Percentiles rank a stretch among this genome's conserved stretches.
Evolutionary conservation across 1,139 yeast genomes (phyloP).

Genomic region (Hemisphaericaspora subhashii): DNA sequence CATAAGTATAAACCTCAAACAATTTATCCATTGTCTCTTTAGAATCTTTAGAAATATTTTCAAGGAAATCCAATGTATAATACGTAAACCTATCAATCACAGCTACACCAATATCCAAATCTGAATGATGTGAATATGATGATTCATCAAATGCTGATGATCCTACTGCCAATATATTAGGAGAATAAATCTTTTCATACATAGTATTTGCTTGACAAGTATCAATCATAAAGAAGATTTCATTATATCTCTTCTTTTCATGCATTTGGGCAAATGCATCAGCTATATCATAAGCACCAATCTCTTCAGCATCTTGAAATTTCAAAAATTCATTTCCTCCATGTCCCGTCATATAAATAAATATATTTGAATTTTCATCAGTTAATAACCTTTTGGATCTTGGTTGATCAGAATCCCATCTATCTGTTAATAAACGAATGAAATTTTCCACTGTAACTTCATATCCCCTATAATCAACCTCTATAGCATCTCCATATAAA

Average conservation of each 20-base stretch:
- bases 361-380: conserved; percentile 90
- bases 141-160: conserved; percentile 88
- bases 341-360: conserved; percentile 95
- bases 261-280: conserved; percentile 98
- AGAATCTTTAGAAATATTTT: conserved; percentile 73
- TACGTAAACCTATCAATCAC: conserved; percentile 96
- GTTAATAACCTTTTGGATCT: conserved; percentile 86
- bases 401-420: conserved; percentile 95
- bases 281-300: conserved; percentile 92
- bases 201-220: conserved; percentile 98
- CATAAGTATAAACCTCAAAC: conserved; percentile 80
- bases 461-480: conserved; percentile 95
- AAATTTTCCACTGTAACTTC: conserved; percentile 98
- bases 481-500: conserved; percentile 89
- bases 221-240: conserved; percentile 95
- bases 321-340: conserved; percentile 97
- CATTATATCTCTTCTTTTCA: conserved; percentile 92
- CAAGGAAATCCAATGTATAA: conserved; percentile 86
- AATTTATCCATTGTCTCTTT: conserved; percentile 75
- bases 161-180: conserved; percentile 90
- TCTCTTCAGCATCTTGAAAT: conserved; percentile 98
- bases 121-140: conserved; percentile 94
- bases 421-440: conserved; percentile 81
- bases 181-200: conserved; percentile 91
- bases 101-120: conserved; percentile 94